Evolutionary conservation across 306 rosid species (phyloP).

Genomic region (Coriaria nepalensis): DNA sequence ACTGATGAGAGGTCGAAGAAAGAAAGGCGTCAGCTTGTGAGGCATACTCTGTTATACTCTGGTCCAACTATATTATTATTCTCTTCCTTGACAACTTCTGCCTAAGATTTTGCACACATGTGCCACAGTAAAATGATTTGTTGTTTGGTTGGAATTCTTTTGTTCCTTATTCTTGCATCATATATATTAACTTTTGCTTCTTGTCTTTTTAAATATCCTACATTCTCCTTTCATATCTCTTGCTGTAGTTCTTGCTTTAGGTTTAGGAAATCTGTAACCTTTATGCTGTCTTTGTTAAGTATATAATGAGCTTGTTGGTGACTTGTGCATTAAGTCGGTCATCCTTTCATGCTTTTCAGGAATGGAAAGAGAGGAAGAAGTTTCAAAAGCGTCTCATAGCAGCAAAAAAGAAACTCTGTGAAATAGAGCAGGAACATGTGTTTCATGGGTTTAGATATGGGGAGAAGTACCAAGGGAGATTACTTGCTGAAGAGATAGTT

Average conservation of each 20-base stretch:
- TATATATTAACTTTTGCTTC: too few relatives aligned
- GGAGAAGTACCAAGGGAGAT: constrained; percentile 59
- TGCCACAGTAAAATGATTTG: neutral
- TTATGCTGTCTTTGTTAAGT: too few relatives aligned
- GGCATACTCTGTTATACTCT: constrained; percentile 43
- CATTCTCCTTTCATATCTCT: too few relatives aligned
- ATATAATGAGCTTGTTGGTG: neutral
- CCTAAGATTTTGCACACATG: neutral
- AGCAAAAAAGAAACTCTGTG: constrained; percentile 76
- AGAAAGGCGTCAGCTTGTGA: constrained; percentile 94
- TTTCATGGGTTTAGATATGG: constrained; percentile 70
- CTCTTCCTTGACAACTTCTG: neutral
- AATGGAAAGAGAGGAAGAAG: constrained; percentile 90
- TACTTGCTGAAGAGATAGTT: constrained; percentile 77
- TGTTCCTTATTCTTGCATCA: neutral
- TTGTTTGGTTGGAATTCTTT: neutral
- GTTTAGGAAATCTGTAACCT: too few relatives aligned
- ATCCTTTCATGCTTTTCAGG: constrained; percentile 37
- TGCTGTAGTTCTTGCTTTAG: too few relatives aligned
- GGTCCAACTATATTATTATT: constrained; percentile 16
- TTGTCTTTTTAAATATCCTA: too few relatives aligned
- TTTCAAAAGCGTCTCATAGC: constrained; percentile 65
- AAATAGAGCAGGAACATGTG: constrained; percentile 74
- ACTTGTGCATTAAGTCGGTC: constrained; percentile 12
- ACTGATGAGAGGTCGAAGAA: constrained; percentile 77